These are phyloP conservation scores for Moesziomyces sp. DNA, from an alignment of 1,284 basidiomycete genomes.

Conservation along the genomic window DNA sequence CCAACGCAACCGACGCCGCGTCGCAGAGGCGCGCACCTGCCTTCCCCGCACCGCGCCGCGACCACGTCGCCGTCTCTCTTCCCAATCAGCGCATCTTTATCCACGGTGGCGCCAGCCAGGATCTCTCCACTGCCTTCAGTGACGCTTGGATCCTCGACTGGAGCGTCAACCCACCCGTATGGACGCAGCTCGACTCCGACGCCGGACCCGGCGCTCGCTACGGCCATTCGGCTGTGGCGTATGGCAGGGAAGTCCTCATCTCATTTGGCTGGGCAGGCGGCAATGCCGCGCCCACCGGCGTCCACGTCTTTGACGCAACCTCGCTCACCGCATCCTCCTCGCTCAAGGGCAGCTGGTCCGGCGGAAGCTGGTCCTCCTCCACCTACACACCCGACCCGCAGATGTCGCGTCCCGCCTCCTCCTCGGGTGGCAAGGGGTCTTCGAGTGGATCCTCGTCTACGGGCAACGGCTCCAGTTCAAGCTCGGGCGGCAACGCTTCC, in stretches of 20 bases:
- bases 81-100: constrained; percentile 57
- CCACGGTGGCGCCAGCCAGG: constrained; percentile 57
- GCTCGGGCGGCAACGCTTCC: constrained; percentile 8
- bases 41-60: constrained; percentile 50
- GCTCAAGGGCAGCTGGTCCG: constrained; percentile 38
- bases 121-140: constrained; percentile 53
- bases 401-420: constrained; percentile 3
- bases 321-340: constrained; percentile 10
- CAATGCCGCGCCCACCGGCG: constrained; percentile 42
- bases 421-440: constrained; percentile 10
- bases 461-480: constrained; percentile 9
- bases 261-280: constrained; percentile 55
- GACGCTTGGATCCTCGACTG: constrained; percentile 64
- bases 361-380: constrained; percentile 47
- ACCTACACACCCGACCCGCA: constrained; percentile 56
- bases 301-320: constrained; percentile 53
- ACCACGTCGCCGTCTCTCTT: constrained; percentile 59
- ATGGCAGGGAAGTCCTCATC: constrained; percentile 52
- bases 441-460: neutral
- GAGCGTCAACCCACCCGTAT: constrained; percentile 52
- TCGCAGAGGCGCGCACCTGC: constrained; percentile 1
- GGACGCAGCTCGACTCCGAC: constrained; percentile 41
- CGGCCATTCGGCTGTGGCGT: constrained; percentile 58
- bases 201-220: constrained; percentile 52
- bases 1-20: neutral